phyloP scores from a whole-genome alignment of 352 stramenopile genomes.

The Lagenidium giganteum region DNA sequence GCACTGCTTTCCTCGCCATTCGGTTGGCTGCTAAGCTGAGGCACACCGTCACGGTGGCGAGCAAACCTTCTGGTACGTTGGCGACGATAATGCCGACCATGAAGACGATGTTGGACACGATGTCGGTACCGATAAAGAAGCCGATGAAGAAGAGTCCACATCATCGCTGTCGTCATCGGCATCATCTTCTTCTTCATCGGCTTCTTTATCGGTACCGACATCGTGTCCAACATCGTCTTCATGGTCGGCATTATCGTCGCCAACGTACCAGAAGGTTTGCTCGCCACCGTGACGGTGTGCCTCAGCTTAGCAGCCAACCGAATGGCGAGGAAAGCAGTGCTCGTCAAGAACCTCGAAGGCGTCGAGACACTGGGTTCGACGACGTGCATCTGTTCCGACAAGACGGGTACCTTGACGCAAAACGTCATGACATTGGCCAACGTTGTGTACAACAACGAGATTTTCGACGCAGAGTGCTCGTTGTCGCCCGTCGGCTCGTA shows the following conservation, averaged over 20 bases:
- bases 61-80: slow-evolving; percentile 72
- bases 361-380: slow-evolving; percentile 75
- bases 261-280: slow-evolving; percentile 72
- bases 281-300: slow-evolving; percentile 71
- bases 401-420: slow-evolving; percentile 81
- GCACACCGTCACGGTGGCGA: slow-evolving; percentile 71
- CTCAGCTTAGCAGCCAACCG: slow-evolving; percentile 59
- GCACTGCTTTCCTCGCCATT: slow-evolving; percentile 58
- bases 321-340: slow-evolving; percentile 58
- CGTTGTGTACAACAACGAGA: slow-evolving; percentile 54
- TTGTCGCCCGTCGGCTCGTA: slow-evolving; percentile 36
- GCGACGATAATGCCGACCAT: slow-evolving; percentile 93
- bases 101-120: slow-evolving; percentile 50
- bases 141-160: slow-evolving; percentile 41
- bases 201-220: slow-evolving; percentile 23
- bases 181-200: slow-evolving; percentile 32
- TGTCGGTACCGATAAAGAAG: slow-evolving; percentile 23
- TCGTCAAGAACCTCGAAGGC: slow-evolving; percentile 76
- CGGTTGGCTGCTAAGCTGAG: slow-evolving; percentile 59
- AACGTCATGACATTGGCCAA: slow-evolving; percentile 86
- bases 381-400: slow-evolving; percentile 85
- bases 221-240: slow-evolving; percentile 50
- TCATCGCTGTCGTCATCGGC: no score
- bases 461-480: slow-evolving; percentile 61
- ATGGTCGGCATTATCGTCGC: slow-evolving; percentile 93